Conservation (phyloP, 805 yeast genomes). For the Kodamaea leandrae region DNA sequence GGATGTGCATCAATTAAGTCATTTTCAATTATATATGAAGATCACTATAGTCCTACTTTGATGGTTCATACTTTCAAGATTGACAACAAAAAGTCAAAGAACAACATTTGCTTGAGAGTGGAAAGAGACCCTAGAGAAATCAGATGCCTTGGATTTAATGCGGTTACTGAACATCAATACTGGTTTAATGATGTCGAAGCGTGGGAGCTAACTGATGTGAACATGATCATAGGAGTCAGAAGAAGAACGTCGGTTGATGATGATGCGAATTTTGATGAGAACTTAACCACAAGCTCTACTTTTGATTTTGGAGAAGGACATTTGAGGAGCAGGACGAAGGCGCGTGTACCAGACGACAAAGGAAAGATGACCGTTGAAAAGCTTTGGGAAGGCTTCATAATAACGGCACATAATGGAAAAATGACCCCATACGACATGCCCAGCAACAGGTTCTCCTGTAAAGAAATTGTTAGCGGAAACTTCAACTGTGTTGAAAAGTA, state of each 20-base stretch:
- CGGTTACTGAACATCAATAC: constrained; percentile 66
- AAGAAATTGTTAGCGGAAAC: constrained; percentile 47
- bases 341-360: background rate
- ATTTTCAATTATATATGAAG: constrained; percentile 70
- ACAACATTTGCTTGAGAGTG: constrained; percentile 78
- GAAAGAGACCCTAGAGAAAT: constrained; percentile 93
- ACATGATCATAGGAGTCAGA: constrained; percentile 63
- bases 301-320: constrained; percentile 9
- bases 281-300: constrained; percentile 8
- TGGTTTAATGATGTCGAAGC: constrained; percentile 66
- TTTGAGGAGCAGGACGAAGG: constrained; percentile 18
- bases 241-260: constrained; percentile 27
- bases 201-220: constrained; percentile 78
- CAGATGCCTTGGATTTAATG: constrained; percentile 81
- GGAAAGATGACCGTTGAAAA: constrained; percentile 12
- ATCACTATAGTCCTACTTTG: constrained; percentile 51
- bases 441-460: constrained; percentile 28
- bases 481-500: constrained; percentile 64
- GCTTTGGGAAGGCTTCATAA: constrained; percentile 79
- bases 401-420: constrained; percentile 61
- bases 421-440: constrained; percentile 57
- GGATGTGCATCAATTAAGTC: constrained; percentile 82
- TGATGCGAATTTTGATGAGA: background rate
- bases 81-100: constrained; percentile 67
- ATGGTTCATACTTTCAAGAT: constrained; percentile 72